Conservation (phyloP, 805 yeast genomes). For the Lipomyces anomalus region DNA sequence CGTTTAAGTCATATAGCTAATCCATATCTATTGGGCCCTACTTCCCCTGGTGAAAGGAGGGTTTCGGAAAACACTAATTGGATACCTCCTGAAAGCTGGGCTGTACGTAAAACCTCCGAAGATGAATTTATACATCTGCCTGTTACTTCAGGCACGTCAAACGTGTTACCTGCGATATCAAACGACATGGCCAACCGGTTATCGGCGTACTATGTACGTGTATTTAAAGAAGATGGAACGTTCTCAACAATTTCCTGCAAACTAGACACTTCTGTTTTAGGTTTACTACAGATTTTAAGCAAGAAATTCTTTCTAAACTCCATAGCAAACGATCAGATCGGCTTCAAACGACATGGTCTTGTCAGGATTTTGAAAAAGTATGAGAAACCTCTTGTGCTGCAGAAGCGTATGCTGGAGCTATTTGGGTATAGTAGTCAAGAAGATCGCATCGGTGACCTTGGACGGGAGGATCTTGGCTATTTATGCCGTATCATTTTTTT, state of each 20-base stretch:
- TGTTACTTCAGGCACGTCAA: constrained; percentile 1
- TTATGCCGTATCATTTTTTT: constrained; percentile 74
- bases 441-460: constrained; percentile 73
- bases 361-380: constrained; percentile 55
- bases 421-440: constrained; percentile 75
- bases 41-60: too few species aligned
- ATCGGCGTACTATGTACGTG: constrained; percentile 49
- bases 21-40: too few species aligned
- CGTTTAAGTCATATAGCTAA: too few species aligned
- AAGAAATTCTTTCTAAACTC: constrained; percentile 70
- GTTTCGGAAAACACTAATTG: constrained; percentile 32
- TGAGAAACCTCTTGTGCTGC: constrained; percentile 74
- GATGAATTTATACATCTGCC: constrained; percentile 24
- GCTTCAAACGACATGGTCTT: constrained; percentile 42
- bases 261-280: constrained; percentile 68
- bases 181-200: constrained; percentile 2
- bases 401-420: constrained; percentile 60
- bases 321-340: constrained; percentile 67
- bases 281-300: constrained; percentile 62
- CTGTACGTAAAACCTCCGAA: constrained; percentile 40
- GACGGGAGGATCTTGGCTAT: constrained; percentile 77
- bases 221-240: constrained; percentile 77
- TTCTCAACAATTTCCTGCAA: constrained; percentile 80
- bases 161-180: constrained; percentile 3
- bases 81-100: constrained; percentile 61